These are phyloP conservation scores for Capronia americana DNA, from an alignment of 2,329 filamentous ascomycete species.

Conservation along the genomic window DNA sequence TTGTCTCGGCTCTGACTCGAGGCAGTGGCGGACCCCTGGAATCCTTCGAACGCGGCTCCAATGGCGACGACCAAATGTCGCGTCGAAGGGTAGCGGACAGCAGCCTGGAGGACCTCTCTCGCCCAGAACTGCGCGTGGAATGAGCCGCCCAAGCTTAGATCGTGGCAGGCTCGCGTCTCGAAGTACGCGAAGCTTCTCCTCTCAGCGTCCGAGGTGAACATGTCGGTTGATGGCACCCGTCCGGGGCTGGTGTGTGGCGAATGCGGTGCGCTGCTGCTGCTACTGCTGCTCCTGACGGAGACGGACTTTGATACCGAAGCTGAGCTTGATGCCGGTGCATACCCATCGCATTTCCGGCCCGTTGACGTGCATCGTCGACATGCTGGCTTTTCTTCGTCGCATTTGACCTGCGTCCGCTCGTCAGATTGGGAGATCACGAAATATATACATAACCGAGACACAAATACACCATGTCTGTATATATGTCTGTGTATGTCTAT, in stretches of 20 bases:
- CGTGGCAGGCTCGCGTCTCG: slow-evolving; percentile 48
- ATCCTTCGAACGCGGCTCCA: slow-evolving; percentile 55
- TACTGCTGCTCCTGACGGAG: not conserved
- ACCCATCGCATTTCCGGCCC: slow-evolving; percentile 64
- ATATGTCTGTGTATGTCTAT: no score
- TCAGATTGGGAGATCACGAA: slow-evolving; percentile 9
- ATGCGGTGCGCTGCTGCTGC: not conserved
- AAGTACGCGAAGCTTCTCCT: slow-evolving; percentile 51
- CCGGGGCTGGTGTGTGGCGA: not conserved
- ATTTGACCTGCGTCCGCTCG: slow-evolving; percentile 55
- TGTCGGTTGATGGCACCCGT: slow-evolving; percentile 10
- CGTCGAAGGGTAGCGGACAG: slow-evolving; percentile 54
- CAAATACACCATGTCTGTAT: not conserved
- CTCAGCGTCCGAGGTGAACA: slow-evolving; percentile 45
- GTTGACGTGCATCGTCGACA: slow-evolving; percentile 63
- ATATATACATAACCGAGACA: slow-evolving; percentile 31
- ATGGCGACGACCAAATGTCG: slow-evolving; percentile 59
- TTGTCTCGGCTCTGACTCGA: not conserved
- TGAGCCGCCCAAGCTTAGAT: slow-evolving; percentile 49
- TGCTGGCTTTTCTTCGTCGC: slow-evolving; percentile 61
- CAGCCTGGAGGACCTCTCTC: slow-evolving; percentile 55
- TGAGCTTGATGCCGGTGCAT: slow-evolving; percentile 42
- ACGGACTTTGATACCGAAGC: not conserved
- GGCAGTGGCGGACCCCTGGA: slow-evolving; percentile 21
- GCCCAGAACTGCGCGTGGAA: slow-evolving; percentile 55